phyloP scores from a whole-genome alignment of 2,329 filamentous ascomycete species.

The Colletotrichum spaethianum region DNA sequence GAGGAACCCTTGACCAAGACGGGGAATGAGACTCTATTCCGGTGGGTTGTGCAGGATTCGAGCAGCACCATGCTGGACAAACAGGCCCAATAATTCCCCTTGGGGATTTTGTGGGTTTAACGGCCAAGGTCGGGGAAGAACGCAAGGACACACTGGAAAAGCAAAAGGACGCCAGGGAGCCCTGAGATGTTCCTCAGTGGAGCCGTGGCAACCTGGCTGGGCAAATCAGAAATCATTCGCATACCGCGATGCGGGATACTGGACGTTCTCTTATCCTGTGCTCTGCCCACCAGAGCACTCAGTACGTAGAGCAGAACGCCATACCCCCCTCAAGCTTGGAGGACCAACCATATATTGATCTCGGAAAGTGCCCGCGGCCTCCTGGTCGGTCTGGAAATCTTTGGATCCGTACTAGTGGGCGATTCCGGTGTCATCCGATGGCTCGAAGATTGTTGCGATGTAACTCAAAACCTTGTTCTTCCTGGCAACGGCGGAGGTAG shows the following conservation, averaged over 20 bases:
- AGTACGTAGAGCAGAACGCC: background rate
- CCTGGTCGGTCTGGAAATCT: background rate
- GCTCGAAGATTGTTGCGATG: background rate
- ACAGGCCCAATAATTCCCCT: slow-evolving; percentile 35
- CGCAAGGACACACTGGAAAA: slow-evolving; percentile 1
- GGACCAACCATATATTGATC: background rate
- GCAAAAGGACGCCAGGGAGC: background rate
- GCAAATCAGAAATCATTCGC: slow-evolving; percentile 26
- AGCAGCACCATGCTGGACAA: slow-evolving; percentile 4
- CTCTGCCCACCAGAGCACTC: background rate
- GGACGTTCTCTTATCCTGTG: background rate
- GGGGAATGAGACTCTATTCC: slow-evolving; percentile 23
- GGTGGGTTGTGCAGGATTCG: slow-evolving; percentile 2
- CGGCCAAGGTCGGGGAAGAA: slow-evolving; percentile 33
- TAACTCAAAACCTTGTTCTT: background rate
- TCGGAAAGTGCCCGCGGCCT: slow-evolving; percentile 16
- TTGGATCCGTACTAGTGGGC: background rate
- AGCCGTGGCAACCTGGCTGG: slow-evolving; percentile 1
- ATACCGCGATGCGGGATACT: slow-evolving; percentile 9
- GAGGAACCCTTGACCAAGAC: background rate
- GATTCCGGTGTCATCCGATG: background rate
- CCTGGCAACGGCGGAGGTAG: background rate
- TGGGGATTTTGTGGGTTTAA: slow-evolving; percentile 32
- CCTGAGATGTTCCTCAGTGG: slow-evolving; percentile 12
- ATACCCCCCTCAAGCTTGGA: background rate